Percentiles rank a stretch among this genome's conserved stretches.
These are phyloP conservation scores for Exserohilum turcica DNA, from an alignment of 2,329 filamentous ascomycete genomes.

Conservation along the genomic window DNA sequence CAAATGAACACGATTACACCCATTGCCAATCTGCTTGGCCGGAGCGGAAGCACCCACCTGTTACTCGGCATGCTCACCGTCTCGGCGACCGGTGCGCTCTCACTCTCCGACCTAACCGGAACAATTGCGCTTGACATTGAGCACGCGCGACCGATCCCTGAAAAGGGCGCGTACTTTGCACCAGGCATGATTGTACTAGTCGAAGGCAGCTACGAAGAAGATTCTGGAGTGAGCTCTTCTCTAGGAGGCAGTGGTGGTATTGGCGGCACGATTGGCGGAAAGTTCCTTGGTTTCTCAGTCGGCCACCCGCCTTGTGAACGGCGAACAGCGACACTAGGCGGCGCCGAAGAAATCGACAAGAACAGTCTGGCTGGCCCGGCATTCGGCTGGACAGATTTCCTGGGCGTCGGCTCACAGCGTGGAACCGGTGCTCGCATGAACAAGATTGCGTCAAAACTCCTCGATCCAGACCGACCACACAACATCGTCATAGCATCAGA, in stretches of 20 bases:
- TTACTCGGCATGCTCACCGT: slow-evolving; percentile 82
- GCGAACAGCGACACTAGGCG: slow-evolving; percentile 76
- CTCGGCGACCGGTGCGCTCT: slow-evolving; percentile 79
- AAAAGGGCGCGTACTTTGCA: slow-evolving; percentile 87
- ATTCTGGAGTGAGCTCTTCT: slow-evolving; percentile 62
- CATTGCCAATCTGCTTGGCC: slow-evolving; percentile 75
- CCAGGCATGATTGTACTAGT: slow-evolving; percentile 96
- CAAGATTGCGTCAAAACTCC: slow-evolving; percentile 71
- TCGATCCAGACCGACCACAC: slow-evolving; percentile 51
- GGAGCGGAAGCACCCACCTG: slow-evolving; percentile 83
- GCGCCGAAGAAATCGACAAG: slow-evolving; percentile 56
- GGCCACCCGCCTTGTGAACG: slow-evolving; percentile 91
- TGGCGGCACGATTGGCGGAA: slow-evolving; percentile 88
- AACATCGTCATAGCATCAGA: slow-evolving; percentile 81
- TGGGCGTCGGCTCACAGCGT: slow-evolving; percentile 87
- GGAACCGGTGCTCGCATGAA: slow-evolving; percentile 84
- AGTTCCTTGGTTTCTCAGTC: slow-evolving; percentile 87
- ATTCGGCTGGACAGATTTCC: slow-evolving; percentile 97
- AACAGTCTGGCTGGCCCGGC: slow-evolving; percentile 46
- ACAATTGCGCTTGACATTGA: slow-evolving; percentile 83
- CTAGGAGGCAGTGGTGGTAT: slow-evolving; percentile 80
- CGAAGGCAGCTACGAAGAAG: slow-evolving; percentile 96
- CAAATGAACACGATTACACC: slow-evolving; percentile 84
- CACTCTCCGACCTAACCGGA: slow-evolving; percentile 84
- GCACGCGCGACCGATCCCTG: slow-evolving; percentile 79